Conservation (phyloP, 257 asterid species). For the Prunella vulgaris region DNA sequence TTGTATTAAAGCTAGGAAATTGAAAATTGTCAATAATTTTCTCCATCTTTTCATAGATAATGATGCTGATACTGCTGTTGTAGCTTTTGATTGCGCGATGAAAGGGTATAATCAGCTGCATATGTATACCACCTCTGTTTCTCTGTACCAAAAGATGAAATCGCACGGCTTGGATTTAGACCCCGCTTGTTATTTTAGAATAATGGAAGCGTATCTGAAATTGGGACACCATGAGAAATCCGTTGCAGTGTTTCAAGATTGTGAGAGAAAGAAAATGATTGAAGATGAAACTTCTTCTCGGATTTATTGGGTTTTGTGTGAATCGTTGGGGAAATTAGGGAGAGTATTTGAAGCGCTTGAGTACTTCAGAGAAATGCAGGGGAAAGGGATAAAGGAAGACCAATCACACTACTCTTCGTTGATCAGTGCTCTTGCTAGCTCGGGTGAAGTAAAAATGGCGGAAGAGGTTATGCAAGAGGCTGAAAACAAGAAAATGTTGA, state of each 20-base stretch:
- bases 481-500: conserved; percentile 62
- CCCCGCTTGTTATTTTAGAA: conserved; percentile 44
- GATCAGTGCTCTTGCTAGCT: conserved; percentile 50
- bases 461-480: conserved; percentile 77
- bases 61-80: conserved; percentile 40
- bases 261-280: conserved; percentile 22
- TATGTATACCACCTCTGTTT: conserved; percentile 63
- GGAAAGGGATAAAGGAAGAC: conserved; percentile 39
- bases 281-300: conserved; percentile 17
- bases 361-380: conserved; percentile 54
- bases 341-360: conserved; percentile 58
- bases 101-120: conserved; percentile 80
- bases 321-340: conserved; percentile 57
- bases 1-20: conserved; percentile 67
- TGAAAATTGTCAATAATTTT: conserved; percentile 49
- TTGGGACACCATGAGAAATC: conserved; percentile 36
- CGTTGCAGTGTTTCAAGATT: conserved; percentile 42
- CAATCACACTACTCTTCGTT: conserved; percentile 60
- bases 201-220: conserved; percentile 70
- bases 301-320: conserved; percentile 55
- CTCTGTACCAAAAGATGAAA: conserved; percentile 44
- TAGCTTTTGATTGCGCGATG: conserved; percentile 73
- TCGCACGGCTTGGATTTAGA: conserved; percentile 37
- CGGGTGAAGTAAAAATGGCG: conserved; percentile 46
- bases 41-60: conserved; percentile 38